These are phyloP conservation scores for Thinopyrum obtusiflorum DNA, from an alignment of 202 grass and related monocot genomes.

Conservation along the genomic window DNA sequence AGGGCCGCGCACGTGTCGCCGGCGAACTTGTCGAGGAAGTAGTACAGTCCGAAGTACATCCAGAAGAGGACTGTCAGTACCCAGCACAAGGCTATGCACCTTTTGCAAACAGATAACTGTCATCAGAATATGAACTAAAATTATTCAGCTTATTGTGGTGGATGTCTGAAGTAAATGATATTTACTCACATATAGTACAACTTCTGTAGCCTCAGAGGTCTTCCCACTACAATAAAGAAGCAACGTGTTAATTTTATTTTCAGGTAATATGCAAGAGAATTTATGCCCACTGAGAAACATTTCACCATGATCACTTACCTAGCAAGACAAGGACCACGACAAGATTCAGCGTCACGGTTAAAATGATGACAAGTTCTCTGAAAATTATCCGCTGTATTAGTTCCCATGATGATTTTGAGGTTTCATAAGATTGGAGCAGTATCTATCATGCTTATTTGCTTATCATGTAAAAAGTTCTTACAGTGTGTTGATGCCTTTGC, in stretches of 20 bases:
- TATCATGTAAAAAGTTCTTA: slow-evolving; percentile 36
- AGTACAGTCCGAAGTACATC: slow-evolving; percentile 88
- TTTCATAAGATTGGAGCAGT: background rate
- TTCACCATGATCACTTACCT: slow-evolving; percentile 34
- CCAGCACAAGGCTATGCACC: slow-evolving; percentile 72
- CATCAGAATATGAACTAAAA: slow-evolving; percentile 19
- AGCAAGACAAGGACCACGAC: slow-evolving; percentile 39
- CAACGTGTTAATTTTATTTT: background rate
- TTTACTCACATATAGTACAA: slow-evolving; percentile 49
- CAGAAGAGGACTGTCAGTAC: slow-evolving; percentile 62
- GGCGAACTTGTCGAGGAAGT: slow-evolving; percentile 78
- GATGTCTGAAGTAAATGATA: slow-evolving; percentile 2
- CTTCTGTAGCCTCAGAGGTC: slow-evolving; percentile 42
- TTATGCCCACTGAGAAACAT: slow-evolving; percentile 9
- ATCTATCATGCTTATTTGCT: background rate
- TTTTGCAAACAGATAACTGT: slow-evolving; percentile 24
- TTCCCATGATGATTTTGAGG: background rate
- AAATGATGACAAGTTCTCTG: slow-evolving; percentile 71
- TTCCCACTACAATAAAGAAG: slow-evolving; percentile 46
- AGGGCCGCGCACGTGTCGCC: slow-evolving; percentile 74
- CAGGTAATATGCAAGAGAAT: background rate
- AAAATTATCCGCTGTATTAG: slow-evolving; percentile 19
- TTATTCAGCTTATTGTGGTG: background rate
- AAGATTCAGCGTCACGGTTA: slow-evolving; percentile 53
- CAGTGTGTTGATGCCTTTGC: slow-evolving; percentile 67